phyloP scores from a whole-genome alignment of 2,329 filamentous ascomycete species.

The Fusarium vanettenii region DNA sequence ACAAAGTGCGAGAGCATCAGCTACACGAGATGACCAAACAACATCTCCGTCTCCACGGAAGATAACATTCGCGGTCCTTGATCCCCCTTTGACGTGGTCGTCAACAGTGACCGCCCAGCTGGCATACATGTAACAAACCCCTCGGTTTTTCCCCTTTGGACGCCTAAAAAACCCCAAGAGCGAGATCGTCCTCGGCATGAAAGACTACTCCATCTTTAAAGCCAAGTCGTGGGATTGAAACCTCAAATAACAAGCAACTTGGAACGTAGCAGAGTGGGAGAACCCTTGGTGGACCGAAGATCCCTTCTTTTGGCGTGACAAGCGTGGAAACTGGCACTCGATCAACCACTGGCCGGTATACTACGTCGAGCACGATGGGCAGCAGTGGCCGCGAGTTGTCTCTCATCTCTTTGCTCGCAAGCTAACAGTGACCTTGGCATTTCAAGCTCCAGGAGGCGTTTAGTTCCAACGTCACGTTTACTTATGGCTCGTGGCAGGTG shows the following conservation, averaged over 20 bases:
- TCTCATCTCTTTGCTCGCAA: slow-evolving; percentile 44
- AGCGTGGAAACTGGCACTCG: slow-evolving; percentile 48
- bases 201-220: slow-evolving; percentile 24
- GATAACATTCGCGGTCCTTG: slow-evolving; percentile 33
- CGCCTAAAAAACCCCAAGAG: neutral
- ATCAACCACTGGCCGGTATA: slow-evolving; percentile 48
- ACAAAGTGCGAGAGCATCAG: slow-evolving; percentile 23
- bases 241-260: slow-evolving; percentile 16
- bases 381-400: slow-evolving; percentile 45
- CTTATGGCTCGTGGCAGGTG: slow-evolving; percentile 52
- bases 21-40: slow-evolving; percentile 30
- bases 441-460: slow-evolving; percentile 44
- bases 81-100: slow-evolving; percentile 14
- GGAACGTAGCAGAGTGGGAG: slow-evolving; percentile 25
- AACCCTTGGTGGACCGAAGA: slow-evolving; percentile 43
- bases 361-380: slow-evolving; percentile 38
- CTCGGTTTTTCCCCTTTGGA: slow-evolving; percentile 51
- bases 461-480: slow-evolving; percentile 46
- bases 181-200: slow-evolving; percentile 18
- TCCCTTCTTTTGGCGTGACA: slow-evolving; percentile 49
- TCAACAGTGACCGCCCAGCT: slow-evolving; percentile 20
- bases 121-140: slow-evolving; percentile 52
- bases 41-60: slow-evolving; percentile 41
- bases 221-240: neutral
- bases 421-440: slow-evolving; percentile 45